Base-by-base conservation (phyloP, 2,329 filamentous ascomycete species). In the Cercospora sp. region DNA sequence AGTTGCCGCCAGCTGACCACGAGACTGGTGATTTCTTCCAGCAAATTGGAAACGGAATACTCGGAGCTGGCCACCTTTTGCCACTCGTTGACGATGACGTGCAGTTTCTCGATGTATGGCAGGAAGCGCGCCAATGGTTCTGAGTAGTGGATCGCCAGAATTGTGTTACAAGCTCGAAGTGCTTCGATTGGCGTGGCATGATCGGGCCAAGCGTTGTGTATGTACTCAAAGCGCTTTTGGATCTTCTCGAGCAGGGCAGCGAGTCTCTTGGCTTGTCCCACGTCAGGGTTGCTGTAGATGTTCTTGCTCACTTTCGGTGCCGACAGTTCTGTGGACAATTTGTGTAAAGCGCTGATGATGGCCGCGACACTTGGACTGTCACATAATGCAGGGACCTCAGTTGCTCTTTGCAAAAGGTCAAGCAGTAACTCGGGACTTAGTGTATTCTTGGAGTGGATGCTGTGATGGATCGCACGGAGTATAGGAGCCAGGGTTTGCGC, bases 1-100 rank as follows among this genome's bases (percentile, higher is more conserved):
- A 99, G 84, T 68, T 94, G 90, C 70, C 95, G 88, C 96, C 96
- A 99, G 76, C 87, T 88, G 65, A 98, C 90, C 62, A 97, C 90
- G 28, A 92, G 87, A 61, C 88, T 87, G 0, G 94, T 97, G 12
- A 98, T 81, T 55, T 88, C 86, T 69, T 96, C 90, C 72, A 96
- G 93, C 2, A 94, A 82, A 9, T 85, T 79, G 1, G 86, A 84
- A 1, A 90, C 91, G 9, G 88, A 90, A 78, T 91, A 92, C 43
- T 91, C 88, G 70, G 88, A 88, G 81, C 92, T 97, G 3, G 94
- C 94, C 80, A 97, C 94, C 51, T 91, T 89, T 78, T 99, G 93
- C 95, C 95, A 99, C 80, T 98, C 93, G 71, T 97, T 90, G 60
- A 99, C 87, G 72, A 90, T 89, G 0, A 85, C 86, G 80, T 98